Conservation (phyloP, 164 flowering plant species). For the Piper longum region DNA sequence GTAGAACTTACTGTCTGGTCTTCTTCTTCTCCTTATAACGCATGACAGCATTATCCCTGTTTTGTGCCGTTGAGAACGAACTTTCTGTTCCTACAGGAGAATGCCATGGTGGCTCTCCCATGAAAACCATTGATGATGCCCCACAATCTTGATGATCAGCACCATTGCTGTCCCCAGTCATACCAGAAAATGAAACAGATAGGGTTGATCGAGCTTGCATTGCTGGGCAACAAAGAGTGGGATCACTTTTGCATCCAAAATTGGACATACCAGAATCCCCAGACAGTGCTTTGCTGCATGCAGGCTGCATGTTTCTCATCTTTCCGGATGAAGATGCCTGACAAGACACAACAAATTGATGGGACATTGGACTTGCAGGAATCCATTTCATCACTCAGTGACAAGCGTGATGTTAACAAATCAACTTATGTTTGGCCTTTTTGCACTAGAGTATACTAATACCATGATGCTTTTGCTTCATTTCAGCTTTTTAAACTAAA, state of each 20-base stretch:
- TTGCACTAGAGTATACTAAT: too few species aligned
- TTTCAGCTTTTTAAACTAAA: too few species aligned
- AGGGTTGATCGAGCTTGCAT: constrained; percentile 40
- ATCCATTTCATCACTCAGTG: not conserved
- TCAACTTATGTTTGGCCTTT: too few species aligned
- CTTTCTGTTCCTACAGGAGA: constrained; percentile 37
- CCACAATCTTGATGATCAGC: constrained; percentile 76
- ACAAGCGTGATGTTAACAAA: not conserved
- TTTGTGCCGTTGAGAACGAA: constrained; percentile 24
- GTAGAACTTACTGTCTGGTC: constrained; percentile 44
- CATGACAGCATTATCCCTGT: constrained; percentile 61
- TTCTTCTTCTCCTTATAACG: constrained; percentile 88
- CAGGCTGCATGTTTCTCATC: constrained; percentile 39
- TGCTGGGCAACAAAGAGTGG: constrained; percentile 29
- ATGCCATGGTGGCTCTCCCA: constrained; percentile 76
- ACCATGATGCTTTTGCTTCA: too few species aligned
- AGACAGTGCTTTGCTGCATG: constrained; percentile 73
- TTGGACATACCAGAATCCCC: constrained; percentile 50
- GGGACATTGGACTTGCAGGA: not conserved
- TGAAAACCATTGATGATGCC: constrained; percentile 43
- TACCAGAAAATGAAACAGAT: constrained; percentile 50
- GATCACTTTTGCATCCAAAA: constrained; percentile 56
- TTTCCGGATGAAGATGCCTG: constrained; percentile 43
- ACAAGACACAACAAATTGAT: constrained; percentile 2
- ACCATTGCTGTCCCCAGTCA: constrained; percentile 46